phyloP scores from a whole-genome alignment of 352 stramenopile genomes.

The Phytopythium vexans region DNA sequence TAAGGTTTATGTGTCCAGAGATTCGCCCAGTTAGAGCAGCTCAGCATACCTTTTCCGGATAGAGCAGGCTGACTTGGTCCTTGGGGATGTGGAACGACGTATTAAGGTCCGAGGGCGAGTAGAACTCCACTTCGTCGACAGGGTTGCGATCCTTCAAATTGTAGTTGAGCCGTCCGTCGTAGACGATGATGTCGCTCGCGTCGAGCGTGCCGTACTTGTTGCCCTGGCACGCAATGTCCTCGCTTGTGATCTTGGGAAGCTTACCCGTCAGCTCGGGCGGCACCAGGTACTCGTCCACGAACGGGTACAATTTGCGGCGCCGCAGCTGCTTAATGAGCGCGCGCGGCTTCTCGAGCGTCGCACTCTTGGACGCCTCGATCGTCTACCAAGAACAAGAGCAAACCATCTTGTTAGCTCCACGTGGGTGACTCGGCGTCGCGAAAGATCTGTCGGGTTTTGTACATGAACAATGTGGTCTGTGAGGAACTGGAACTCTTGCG shows the following conservation, averaged over 20 bases:
- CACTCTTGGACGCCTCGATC: constrained; percentile 76
- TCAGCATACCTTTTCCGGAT: constrained; percentile 69
- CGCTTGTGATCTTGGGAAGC: constrained; percentile 50
- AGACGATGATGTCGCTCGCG: constrained; percentile 79
- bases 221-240: constrained; percentile 61
- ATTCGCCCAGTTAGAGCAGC: background rate
- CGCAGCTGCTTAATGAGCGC: constrained; percentile 71
- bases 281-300: constrained; percentile 81
- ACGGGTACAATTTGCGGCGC: constrained; percentile 77
- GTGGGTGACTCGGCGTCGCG: background rate
- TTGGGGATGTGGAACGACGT: constrained; percentile 76
- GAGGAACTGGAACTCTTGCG: constrained; percentile 72
- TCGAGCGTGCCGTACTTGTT: constrained; percentile 36
- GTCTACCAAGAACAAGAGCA: constrained; percentile 16
- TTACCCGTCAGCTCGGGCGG: constrained; percentile 43
- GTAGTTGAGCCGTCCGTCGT: constrained; percentile 80
- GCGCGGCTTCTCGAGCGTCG: constrained; percentile 40
- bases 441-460: constrained; percentile 4
- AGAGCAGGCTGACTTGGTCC: constrained; percentile 76
- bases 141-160: constrained; percentile 81
- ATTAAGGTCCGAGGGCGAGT: constrained; percentile 61
- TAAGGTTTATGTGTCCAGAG: background rate
- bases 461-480: constrained; percentile 74
- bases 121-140: constrained; percentile 83
- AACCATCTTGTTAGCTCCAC: background rate